Conservation (phyloP, 2,329 filamentous ascomycete species). For the Didymella pinodella region DNA sequence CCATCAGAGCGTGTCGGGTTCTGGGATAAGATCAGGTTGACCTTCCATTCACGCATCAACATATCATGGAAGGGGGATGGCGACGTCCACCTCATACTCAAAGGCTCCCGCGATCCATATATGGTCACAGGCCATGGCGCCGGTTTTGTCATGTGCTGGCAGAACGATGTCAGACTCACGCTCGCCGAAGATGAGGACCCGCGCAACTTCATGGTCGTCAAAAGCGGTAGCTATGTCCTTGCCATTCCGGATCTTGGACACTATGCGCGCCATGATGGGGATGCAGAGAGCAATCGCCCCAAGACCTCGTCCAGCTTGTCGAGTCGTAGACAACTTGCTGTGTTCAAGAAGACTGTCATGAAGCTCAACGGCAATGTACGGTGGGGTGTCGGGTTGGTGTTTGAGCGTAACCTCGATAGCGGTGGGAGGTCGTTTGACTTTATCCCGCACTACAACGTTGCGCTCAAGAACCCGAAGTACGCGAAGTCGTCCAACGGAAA, state of each 20-base stretch:
- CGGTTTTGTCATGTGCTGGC: slow-evolving; percentile 98
- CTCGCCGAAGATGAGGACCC: slow-evolving; percentile 87
- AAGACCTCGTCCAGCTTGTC: slow-evolving; percentile 64
- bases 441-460: slow-evolving; percentile 88
- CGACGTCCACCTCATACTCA: slow-evolving; percentile 91
- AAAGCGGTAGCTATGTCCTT: slow-evolving; percentile 93
- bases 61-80: slow-evolving; percentile 95
- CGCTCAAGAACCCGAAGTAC: slow-evolving; percentile 81
- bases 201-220: slow-evolving; percentile 91
- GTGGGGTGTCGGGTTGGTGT: slow-evolving; percentile 90
- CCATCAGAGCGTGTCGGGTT: slow-evolving; percentile 94
- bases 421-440: slow-evolving; percentile 85
- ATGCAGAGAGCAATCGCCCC: slow-evolving; percentile 60
- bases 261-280: slow-evolving; percentile 74
- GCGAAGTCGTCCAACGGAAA: slow-evolving; percentile 66
- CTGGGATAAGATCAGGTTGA: slow-evolving; percentile 97
- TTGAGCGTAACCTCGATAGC: slow-evolving; percentile 80
- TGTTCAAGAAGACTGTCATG: slow-evolving; percentile 98
- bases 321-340: slow-evolving; percentile 74
- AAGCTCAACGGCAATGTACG: slow-evolving; percentile 96
- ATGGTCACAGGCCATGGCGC: slow-evolving; percentile 90
- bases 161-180: slow-evolving; percentile 88
- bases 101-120: slow-evolving; percentile 91
- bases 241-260: slow-evolving; percentile 94
- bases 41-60: slow-evolving; percentile 89